phyloP scores from a whole-genome alignment of 805 yeast genomes.

The Wickerhamiella kurtzmanii region DNA sequence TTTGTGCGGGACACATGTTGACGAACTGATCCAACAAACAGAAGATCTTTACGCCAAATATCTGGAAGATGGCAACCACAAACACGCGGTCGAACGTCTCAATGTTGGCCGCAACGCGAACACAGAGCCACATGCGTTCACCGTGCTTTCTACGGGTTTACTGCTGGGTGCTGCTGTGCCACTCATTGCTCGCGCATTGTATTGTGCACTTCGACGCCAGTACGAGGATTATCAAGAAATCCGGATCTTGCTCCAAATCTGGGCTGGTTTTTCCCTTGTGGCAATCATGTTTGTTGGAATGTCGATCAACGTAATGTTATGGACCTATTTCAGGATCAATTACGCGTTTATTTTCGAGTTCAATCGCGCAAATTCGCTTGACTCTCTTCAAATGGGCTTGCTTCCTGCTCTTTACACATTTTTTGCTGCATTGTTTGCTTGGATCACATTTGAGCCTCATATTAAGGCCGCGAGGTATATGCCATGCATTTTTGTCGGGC shows the following conservation, averaged over 20 bases:
- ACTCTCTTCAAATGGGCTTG: slow-evolving; percentile 51
- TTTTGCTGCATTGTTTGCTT: slow-evolving; percentile 45
- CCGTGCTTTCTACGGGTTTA: slow-evolving; percentile 49
- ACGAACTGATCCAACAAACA: slow-evolving; percentile 43
- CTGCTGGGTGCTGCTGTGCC: slow-evolving; percentile 61
- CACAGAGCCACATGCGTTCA: slow-evolving; percentile 23
- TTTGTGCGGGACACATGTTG: slow-evolving; percentile 51
- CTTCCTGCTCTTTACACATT: slow-evolving; percentile 49
- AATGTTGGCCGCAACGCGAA: slow-evolving; percentile 33
- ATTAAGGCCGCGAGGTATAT: slow-evolving; percentile 45
- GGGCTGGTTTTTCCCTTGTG: slow-evolving; percentile 79
- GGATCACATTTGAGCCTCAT: slow-evolving; percentile 68
- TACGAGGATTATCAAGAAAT: slow-evolving; percentile 37
- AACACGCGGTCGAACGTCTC: slow-evolving; percentile 57
- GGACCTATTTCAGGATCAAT: slow-evolving; percentile 66
- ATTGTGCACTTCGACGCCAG: slow-evolving; percentile 32
- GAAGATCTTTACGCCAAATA: slow-evolving; percentile 55
- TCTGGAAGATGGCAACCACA: slow-evolving; percentile 60
- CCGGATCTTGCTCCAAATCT: slow-evolving; percentile 57
- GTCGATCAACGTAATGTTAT: slow-evolving; percentile 54
- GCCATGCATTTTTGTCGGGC: slow-evolving; percentile 66
- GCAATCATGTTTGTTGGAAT: slow-evolving; percentile 49
- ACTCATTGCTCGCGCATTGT: slow-evolving; percentile 46
- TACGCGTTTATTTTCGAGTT: slow-evolving; percentile 88
- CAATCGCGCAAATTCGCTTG: slow-evolving; percentile 50